Evolutionary conservation across 2,329 filamentous ascomycete genomes (phyloP).

Genomic region (Celoporthe dispersa): DNA sequence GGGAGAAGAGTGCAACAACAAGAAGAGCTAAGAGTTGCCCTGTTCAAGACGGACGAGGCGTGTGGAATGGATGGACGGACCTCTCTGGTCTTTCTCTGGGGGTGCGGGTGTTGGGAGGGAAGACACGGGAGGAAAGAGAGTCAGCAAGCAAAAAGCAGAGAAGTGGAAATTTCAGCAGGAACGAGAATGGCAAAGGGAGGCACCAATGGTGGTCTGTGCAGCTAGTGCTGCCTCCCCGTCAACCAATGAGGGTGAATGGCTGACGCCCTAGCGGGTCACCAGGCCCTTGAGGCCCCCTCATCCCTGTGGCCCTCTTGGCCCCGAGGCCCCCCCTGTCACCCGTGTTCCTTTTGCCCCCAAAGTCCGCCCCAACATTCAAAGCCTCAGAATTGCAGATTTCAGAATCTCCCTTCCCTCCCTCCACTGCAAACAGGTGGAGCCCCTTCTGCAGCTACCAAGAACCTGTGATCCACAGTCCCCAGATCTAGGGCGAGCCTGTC

Average conservation of each 20-base stretch:
- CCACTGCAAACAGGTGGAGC: constrained; percentile 10
- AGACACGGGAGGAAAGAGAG: constrained; percentile 2
- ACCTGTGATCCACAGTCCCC: constrained; percentile 7
- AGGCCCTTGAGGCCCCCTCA: not conserved
- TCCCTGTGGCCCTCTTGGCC: not conserved
- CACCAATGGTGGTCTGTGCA: constrained; percentile 10
- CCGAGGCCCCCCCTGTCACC: not conserved
- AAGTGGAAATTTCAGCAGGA: constrained; percentile 20
- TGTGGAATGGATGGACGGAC: not conserved
- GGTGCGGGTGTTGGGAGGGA: not conserved
- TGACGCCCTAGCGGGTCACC: constrained; percentile 1
- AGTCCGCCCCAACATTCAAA: constrained; percentile 1
- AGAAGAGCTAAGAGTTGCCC: not conserved
- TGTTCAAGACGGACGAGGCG: not conserved
- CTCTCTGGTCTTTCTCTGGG: not conserved
- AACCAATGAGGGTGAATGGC: not conserved
- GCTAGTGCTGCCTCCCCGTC: not conserved
- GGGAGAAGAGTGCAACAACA: not conserved
- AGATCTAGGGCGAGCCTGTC: constrained; percentile 3
- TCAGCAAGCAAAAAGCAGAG: not conserved
- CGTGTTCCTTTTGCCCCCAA: not conserved
- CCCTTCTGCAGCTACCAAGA: not conserved
- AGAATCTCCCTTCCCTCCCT: not conserved
- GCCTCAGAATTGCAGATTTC: not conserved
- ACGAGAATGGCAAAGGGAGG: constrained; percentile 18